Evolutionary conservation across 192 early-diverging fungal species (phyloP), one percentile per base, ranked within the genome.

Genomic region (Jimgerdemannia lactiflua): DNA sequence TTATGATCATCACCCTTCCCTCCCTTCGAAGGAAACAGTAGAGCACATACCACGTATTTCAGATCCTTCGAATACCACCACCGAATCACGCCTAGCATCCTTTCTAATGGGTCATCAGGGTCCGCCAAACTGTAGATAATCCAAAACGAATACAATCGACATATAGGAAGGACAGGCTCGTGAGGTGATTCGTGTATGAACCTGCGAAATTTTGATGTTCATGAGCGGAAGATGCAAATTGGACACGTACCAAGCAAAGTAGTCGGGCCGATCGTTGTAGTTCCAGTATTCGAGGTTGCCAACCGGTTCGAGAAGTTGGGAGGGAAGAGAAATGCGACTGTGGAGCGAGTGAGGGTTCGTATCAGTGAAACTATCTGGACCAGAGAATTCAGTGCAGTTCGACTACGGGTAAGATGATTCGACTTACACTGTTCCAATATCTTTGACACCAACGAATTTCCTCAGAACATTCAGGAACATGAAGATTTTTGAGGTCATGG

Each of bases 261-360:
- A 86, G 70, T 93, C 89, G 3, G 93, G 93, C 4, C 91, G 90
- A 70, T 94, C 93, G 79, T 90, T 93, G 78, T 91, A 92, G 77
- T 89, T 90, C 89, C 89, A 91, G 82, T 91, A 90, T 78, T 94
- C 93, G 44, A 94, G 86, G 68, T 92, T 92, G 29, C 90, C 90
- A 44, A 89, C 83, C 18, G 93, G 93, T 68, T 92, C 91, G 67
- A 92, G 79, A 42, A 93, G 80, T 64, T 90, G 85, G 43, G 92
- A 87, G 40, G 93, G 93, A 69, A 94, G 80, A 65, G 91, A 92
- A 65, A 94, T 74, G 9, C 92, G 90, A 44, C 86, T 82, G 72
- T 39, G 41, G 65, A 71, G 42, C 39, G 4, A 43, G 42, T 3
- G 29, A 78, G 69, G 70, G 70, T 72, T 65, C 43, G 76, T 20